phyloP scores from a whole-genome alignment of 2,329 filamentous ascomycete species.

The Alternaria brassicicola region DNA sequence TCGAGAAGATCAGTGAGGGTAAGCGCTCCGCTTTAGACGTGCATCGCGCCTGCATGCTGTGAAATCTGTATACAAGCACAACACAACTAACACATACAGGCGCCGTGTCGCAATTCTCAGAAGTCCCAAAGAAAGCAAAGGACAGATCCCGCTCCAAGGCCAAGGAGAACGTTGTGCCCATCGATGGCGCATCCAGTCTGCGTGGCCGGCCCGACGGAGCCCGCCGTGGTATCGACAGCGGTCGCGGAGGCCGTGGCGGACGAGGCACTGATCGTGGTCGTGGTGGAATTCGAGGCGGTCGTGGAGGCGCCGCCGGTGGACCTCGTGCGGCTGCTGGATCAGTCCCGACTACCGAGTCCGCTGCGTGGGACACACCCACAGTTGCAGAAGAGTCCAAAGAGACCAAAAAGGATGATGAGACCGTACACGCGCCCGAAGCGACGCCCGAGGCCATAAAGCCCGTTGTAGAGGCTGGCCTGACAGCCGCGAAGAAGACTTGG shows the following conservation, averaged over 20 bases:
- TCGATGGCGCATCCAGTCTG: constrained; percentile 52
- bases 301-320: constrained; percentile 70
- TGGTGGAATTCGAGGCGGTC: constrained; percentile 61
- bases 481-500: constrained; percentile 58
- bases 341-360: constrained; percentile 72
- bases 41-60: background rate
- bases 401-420: constrained; percentile 32
- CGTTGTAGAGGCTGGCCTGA: constrained; percentile 34
- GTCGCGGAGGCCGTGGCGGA: constrained; percentile 54
- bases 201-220: constrained; percentile 32
- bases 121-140: constrained; percentile 76
- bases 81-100: constrained; percentile 56
- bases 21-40: constrained; percentile 32
- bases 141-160: constrained; percentile 73
- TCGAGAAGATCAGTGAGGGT: constrained; percentile 83
- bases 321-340: constrained; percentile 62
- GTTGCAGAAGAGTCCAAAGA: constrained; percentile 27
- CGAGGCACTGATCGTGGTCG: constrained; percentile 64
- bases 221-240: constrained; percentile 42
- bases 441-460: constrained; percentile 27
- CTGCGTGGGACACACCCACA: constrained; percentile 62
- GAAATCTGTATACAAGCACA: background rate
- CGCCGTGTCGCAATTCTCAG: constrained; percentile 80
- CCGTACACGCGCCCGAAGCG: constrained; percentile 20
- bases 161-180: constrained; percentile 64